Evolutionary conservation across 495 filamentous ascomycete genomes (phyloP), one percentile per base, ranked within the genome.

Genomic region (Lepidopterella palustris): DNA sequence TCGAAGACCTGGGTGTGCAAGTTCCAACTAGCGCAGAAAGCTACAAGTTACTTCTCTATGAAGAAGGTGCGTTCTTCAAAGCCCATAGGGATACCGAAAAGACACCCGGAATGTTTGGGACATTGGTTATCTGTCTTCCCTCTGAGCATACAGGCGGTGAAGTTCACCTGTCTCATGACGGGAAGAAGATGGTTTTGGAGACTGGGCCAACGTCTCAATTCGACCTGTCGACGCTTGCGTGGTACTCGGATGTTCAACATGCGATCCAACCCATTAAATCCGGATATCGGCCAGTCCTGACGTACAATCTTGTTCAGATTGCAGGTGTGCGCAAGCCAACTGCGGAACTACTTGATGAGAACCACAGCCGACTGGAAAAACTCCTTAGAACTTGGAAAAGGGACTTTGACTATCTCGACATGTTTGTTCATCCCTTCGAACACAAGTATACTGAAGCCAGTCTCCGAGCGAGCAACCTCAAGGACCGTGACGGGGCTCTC

Each of bases 1-100:
- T 62, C 18, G 27, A 54, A 23, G 25, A 27, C 2, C 21, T 61
- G 6, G 67, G 60, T 4, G 54, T 58, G 0, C 13, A 45, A 32
- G 40, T 28, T 25, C 21, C 3, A 21, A 61, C 78, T 1, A 59
- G 54, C 2, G 78, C 76, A 3, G 71, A 82, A 57, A 67, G 77
- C 1, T 77, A 84, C 71, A 85, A 84, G 62, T 62, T 83, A 63
- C 66, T 82, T 11, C 56, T 85, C 4, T 83, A 84, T 67, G 80
- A 81, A 55, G 59, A 78, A 55, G 81, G 79, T 0, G 78, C 79
- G 0, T 73, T 80, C 57, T 82, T 82, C 66, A 78, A 80, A 27
- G 57, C 73, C 13, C 79, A 82, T 63, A 74, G 72, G 57, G 81
- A 84, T 57, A 65, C 77, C 0, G 79, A 83, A 59, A 83, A 84